Base-by-base conservation (phyloP, 2,329 filamentous ascomycete species). In the Calonectria pseudoturangicola region DNA sequence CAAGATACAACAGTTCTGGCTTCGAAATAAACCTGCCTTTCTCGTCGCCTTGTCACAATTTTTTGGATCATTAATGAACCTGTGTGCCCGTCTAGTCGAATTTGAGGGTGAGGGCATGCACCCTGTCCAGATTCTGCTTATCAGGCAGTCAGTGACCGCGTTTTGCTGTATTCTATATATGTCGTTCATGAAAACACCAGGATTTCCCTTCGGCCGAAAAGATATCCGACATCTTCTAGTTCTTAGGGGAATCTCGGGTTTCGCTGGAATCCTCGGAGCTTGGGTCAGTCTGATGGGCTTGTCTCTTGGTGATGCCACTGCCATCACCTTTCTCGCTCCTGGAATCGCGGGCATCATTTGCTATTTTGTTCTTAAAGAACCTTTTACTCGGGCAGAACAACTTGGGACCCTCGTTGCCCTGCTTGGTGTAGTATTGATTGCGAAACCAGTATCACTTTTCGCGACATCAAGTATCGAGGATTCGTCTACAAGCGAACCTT, bases 61-160 rank as follows among this genome's bases (percentile, higher is more conserved):
- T 43, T 98, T 98, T 78, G 95, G 93, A 2, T 92, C 93, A 0
- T 84, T 94, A 66, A 98, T 98, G 96, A 97, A 97, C 82, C 90
- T 97, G 12, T 92, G 92, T 48, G 94, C 95, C 0, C 89, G 95
- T 25, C 83, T 96, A 13, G 86, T 98, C 47, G 94, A 97, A 81
- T 87, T 93, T 21, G 87, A 93, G 75, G 93, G 91, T 68, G 88
- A 92, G 58, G 91, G 91, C 2, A 93, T 97, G 87, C 91, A 97
- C 86, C 94, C 95, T 0, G 92, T 97, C 76, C 94, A 97, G 84
- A 92, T 98, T 72, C 89, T 98, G 4, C 95, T 98, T 79, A 90
- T 91, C 8, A 91, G 96, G 69, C 96, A 97, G 92, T 86, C 87
- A 68, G 89, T 97, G 72, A 98, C 96, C 0, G 87, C 91, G 1